Evolutionary conservation across 306 rosid species (phyloP), one percentile per base, ranked within the genome.

Genomic region (Rubus parviflorus): DNA sequence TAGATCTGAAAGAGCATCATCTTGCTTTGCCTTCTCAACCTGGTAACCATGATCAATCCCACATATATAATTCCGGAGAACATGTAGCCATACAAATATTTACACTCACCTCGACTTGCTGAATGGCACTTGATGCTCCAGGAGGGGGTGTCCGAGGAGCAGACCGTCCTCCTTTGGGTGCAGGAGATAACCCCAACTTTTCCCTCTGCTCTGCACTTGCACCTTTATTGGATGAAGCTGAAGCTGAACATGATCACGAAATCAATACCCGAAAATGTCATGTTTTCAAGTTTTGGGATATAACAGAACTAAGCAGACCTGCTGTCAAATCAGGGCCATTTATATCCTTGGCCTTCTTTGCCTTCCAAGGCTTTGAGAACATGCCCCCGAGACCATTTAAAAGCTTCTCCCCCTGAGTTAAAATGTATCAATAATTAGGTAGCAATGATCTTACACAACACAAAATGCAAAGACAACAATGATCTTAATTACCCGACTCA

Each of bases 311-410:
- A 54, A 75, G 38, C 81, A 79, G 76, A 89, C 99, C 99, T 86
- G 93, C 60, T 73, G 97, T 86, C 54, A 82, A 84, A 49, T 88
- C 69, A 37, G 99, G 99, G 79, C 99, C 99, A 6, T 82, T 19
- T 38, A 96, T 91, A 0, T 82, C 83, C 83, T 35, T 70, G 42
- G 84, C 72, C 84, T 89, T 92, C 90, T 95, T 95, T 68, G 99
- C 90, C 87, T 85, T 95, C 99, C 97, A 89, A 3, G 97, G 79
- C 85, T 49, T 91, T 19, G 99, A 81, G 78, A 96, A 93, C 89
- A 96, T 89, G 78, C 99, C 99, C 41, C 99, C 99, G 65, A 96
- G 99, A 86, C 84, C 87, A 82, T 86, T 91, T 46, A 96, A 83
- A 82, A 96, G 94, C 81, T 96, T 96, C 84, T 96, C 99, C 43